Evolutionary conservation across 805 yeast genomes (phyloP).

Genomic region (Isabelozyma rhagii): DNA sequence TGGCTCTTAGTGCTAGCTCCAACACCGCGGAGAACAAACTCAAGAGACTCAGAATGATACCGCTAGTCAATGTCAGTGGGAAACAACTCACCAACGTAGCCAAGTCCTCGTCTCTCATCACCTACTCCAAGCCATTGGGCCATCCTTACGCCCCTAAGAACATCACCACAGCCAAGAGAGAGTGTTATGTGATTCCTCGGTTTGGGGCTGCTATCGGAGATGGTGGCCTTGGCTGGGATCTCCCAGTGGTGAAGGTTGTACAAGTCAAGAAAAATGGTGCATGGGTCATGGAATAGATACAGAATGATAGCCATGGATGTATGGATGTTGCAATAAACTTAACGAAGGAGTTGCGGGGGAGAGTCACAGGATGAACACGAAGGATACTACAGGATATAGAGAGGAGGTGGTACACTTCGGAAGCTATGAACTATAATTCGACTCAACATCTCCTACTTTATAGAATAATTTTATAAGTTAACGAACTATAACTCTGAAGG

Average conservation of each 20-base stretch:
- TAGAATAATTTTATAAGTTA: no score
- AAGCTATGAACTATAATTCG: no score
- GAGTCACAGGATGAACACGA: background rate
- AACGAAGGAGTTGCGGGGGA: no score
- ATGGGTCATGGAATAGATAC: constrained; percentile 49
- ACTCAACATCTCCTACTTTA: no score
- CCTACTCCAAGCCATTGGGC: constrained; percentile 89
- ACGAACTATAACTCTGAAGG: no score
- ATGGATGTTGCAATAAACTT: no score
- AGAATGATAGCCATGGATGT: background rate
- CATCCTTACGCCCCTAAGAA: constrained; percentile 83
- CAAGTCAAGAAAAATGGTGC: constrained; percentile 66
- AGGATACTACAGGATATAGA: no score
- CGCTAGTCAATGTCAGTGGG: constrained; percentile 73
- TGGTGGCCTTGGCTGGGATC: constrained; percentile 90
- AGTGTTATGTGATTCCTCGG: constrained; percentile 87
- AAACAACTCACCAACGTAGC: constrained; percentile 77
- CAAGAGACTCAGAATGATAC: constrained; percentile 59
- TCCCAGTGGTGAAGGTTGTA: constrained; percentile 70
- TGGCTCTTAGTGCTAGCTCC: constrained; percentile 56
- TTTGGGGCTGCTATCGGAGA: constrained; percentile 80
- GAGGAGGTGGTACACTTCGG: background rate
- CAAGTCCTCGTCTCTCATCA: constrained; percentile 64
- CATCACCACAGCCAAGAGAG: constrained; percentile 63
- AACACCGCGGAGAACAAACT: constrained; percentile 41